Conservation (phyloP, 1,284 basidiomycete species). For the Pterulicium gracile region DNA sequence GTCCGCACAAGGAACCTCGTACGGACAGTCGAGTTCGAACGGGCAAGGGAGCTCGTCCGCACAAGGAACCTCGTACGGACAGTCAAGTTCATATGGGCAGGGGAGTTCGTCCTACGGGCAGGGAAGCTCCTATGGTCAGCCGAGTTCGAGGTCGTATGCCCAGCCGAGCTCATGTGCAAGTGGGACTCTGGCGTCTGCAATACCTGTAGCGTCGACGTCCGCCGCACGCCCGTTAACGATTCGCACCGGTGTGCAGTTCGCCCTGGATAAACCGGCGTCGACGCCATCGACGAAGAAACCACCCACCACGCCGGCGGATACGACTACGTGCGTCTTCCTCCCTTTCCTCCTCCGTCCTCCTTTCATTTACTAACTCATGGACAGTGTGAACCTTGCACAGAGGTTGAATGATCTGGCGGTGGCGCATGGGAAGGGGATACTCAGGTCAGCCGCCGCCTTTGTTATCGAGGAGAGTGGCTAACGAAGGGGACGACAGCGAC, state of each 20-base stretch:
- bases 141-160: too few species aligned
- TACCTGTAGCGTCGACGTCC: background rate
- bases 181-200: background rate
- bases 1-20: background rate
- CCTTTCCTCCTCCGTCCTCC: background rate
- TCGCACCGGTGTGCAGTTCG: background rate
- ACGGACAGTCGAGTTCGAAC: background rate
- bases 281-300: too few species aligned
- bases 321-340: too few species aligned
- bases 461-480: background rate
- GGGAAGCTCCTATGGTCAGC: too few species aligned
- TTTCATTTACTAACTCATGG: background rate
- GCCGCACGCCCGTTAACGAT: background rate
- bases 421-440: background rate
- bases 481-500: constrained; percentile 21
- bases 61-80: background rate
- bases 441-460: background rate
- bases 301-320: too few species aligned
- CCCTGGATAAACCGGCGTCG: too few species aligned
- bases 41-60: background rate
- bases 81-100: too few species aligned
- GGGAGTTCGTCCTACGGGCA: too few species aligned
- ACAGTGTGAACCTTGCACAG: constrained; percentile 1
- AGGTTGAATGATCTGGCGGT: constrained; percentile 2
- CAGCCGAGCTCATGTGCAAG: background rate